Base-by-base conservation (phyloP, 257 asterid genomes). In the Fraxinus americana region DNA sequence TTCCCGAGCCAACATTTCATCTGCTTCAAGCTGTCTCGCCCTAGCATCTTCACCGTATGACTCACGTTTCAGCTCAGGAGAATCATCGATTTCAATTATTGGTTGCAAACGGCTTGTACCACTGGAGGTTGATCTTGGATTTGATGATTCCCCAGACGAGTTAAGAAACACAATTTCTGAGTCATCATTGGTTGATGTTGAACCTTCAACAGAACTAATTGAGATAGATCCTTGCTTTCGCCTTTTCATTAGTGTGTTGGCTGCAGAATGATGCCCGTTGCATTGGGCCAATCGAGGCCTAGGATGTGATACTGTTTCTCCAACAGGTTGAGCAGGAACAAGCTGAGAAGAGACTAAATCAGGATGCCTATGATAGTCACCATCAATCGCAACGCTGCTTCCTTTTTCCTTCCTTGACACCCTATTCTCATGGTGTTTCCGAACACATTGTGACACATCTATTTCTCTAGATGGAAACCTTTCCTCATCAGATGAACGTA, bases 21-120 rank as follows among this genome's bases (percentile, higher is more conserved):
- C 99, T 19, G 96, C 95, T 88, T 92, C 99, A 79, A 95, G 76
- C 86, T 95, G 99, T 76, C 89, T 87, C 6, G 89, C 87, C 87
- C 86, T 89, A 81, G 82, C 89, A 72, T 76, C 87, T 75, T 84
- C 87, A 48, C 77, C 87, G 50, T 36, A 76, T 52, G 74, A 82
- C 79, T 83, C 71, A 63, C 72, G 77, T 83, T 87, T 85, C 50
- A 50, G 54, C 71, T 77, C 87, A 79, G 94, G 90, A 83, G 89
- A 86, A 78, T 88, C 93, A 78, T 85, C 94, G 75, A 84, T 79
- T 77, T 87, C 91, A 79, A 90, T 84, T 71, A 86, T 79, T 75
- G 86, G 82, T 17, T 83, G 88, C 65, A 81, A 66, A 74, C 29
- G 80, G 77, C 72, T 70, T 34, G 63, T 77, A 72, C 81, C 34